Conservation (phyloP, 331 rosid species). For the Dryas integrifolia region DNA sequence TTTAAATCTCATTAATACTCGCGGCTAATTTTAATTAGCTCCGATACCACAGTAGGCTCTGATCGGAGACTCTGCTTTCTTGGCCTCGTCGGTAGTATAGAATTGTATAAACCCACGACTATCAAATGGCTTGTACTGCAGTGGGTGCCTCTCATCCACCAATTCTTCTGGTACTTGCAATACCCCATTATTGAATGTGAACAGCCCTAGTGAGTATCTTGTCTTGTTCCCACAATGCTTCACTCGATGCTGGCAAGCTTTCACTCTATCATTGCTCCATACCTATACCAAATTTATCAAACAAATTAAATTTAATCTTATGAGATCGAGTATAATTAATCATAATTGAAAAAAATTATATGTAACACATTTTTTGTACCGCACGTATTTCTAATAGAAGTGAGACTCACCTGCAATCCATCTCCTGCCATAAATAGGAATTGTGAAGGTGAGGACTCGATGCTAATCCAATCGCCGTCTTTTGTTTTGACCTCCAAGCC, state of each 20-base stretch:
- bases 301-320: no score
- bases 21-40: not conserved
- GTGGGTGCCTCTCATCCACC: slow-evolving; percentile 26
- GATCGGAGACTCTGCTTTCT: not conserved
- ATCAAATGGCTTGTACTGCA: slow-evolving; percentile 20
- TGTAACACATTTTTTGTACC: not conserved
- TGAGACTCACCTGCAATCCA: slow-evolving; percentile 21
- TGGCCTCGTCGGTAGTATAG: not conserved
- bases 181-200: slow-evolving; percentile 18
- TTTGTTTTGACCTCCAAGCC: slow-evolving; percentile 13
- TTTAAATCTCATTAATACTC: no score
- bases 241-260: slow-evolving; percentile 29
- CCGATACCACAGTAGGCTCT: slow-evolving; percentile 21
- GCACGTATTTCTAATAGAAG: slow-evolving; percentile 11
- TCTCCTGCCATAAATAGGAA: slow-evolving; percentile 7
- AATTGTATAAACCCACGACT: slow-evolving; percentile 12
- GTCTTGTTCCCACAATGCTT: slow-evolving; percentile 6
- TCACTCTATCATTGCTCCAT: slow-evolving; percentile 24
- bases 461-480: not conserved
- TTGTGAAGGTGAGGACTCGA: slow-evolving; percentile 3
- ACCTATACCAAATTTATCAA: slow-evolving; percentile 3
- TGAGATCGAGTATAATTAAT: no score
- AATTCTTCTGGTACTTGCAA: slow-evolving; percentile 28
- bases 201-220: slow-evolving; percentile 20
- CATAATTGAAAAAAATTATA: not conserved